Evolutionary conservation across 1,284 basidiomycete genomes (phyloP), one percentile per base, ranked within the genome.

Genomic region (Moesziomyces aphidis): DNA sequence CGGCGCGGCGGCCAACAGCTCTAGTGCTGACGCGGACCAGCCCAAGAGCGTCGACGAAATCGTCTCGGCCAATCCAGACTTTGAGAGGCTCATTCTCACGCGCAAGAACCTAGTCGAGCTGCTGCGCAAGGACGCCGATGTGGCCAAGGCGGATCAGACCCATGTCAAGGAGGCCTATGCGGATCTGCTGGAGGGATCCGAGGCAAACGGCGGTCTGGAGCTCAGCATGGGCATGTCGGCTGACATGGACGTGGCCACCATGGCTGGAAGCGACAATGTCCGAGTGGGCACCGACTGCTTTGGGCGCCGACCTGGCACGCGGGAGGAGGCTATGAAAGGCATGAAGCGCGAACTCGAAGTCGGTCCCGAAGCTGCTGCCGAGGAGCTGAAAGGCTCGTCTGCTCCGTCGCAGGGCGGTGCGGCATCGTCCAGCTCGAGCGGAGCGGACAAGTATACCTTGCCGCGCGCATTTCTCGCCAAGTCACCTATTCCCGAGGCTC

Each of bases 161-260:
- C 64, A 61, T 42, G 48, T 67, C 24, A 49, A 66, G 42, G 61
- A 72, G 22, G 67, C 68, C 9, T 79, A 81, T 31, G 47, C 48
- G 6, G 56, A 62, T 5, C 48, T 75, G 31, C 59, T 81, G 17
- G 72, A 71, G 11, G 72, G 69, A 8, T 73, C 60, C 31, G 70
- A 78, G 22, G 84, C 83, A 9, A 85, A 87, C 50, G 89, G 90
- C 5, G 86, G 86, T 56, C 84, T 98, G 66, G 83, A 94, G 81
- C 85, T 99, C 82, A 96, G 94, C 81, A 98, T 98, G 95, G 96
- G 96, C 22, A 99, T 99, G 96, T 96, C 94, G 59, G 92, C 91
- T 61, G 96, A 99, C 80, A 97, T 96, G 83, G 93, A 91, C 80
- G 89, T 91, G 46, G 96, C 96, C 1, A 86, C 97, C 63, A 88